Base-by-base conservation (phyloP, 768 basidiomycete species). In the Paxillus rubicundulus region DNA sequence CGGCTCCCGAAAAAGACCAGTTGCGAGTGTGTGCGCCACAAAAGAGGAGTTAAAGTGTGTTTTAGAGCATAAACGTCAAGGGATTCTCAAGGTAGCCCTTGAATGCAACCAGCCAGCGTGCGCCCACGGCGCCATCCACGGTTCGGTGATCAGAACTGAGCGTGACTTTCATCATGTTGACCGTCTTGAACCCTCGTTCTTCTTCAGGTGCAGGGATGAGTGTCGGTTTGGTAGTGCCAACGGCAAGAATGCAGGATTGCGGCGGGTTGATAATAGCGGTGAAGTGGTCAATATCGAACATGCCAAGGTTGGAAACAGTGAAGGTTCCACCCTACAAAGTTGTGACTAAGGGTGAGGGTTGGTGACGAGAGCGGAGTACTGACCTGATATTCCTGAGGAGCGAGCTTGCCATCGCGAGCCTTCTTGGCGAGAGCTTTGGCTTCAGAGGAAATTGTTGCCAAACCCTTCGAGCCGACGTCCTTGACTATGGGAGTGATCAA, bases 211-310 rank as follows among this genome's bases (percentile, higher is more conserved):
- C 93, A 32, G 91, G 87, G 17, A 94, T 85, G 14, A 98, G 75
- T 48, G 87, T 88, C n/a, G 90, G 81, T 68, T 85, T 80, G 16
- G 92, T 93, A 17, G 86, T 80, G 33, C 97, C 95, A 61, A 98
- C 84, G 41, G 97, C 97, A 55, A 99, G 86, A 65, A 98, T 99
- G 74, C 95, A 98, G 43, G 92, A 91, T 72, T 98, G 97, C 21
- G 97, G 97, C 13, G 89, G 85, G 79, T 99, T 99, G 82, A 99
- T 96, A 76, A 99, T 98, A 43, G 97, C 97, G 13, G 95, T 98
- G 73, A 99, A 99, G 73, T 94, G 89, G 50, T 85, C 82, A 64
- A 98, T 82, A 56, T 89, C 95, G 67, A 81, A 97, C 97, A 99
- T 99, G 73, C 97, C 97, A 50, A 99, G 80, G 76, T 99, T 99